phyloP scores from a whole-genome alignment of 805 yeast species.

The Metschnikowia cubensis region DNA sequence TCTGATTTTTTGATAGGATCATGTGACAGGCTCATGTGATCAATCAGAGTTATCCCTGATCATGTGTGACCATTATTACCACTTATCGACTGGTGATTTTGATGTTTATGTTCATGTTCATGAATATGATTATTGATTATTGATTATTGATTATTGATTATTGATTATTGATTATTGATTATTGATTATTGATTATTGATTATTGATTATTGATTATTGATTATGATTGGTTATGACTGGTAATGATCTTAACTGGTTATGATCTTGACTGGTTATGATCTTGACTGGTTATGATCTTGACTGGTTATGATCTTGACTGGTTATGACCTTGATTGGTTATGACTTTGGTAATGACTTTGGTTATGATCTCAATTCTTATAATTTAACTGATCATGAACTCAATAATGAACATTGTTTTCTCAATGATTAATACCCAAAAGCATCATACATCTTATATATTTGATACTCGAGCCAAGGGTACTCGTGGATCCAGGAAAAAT shows the following conservation, averaged over 20 bases:
- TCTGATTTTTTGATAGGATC: background rate
- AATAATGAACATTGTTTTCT: background rate
- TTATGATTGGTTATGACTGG: background rate
- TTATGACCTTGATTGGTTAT: background rate
- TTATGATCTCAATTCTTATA: too few species aligned
- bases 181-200: background rate
- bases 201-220: background rate
- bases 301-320: background rate
- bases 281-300: background rate
- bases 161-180: constrained; percentile 1
- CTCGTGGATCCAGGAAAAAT: constrained; percentile 12
- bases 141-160: background rate
- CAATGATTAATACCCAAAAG: constrained; percentile 7
- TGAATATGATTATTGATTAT: background rate
- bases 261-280: background rate
- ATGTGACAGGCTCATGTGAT: too few species aligned
- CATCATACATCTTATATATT: constrained; percentile 10
- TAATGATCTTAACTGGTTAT: background rate
- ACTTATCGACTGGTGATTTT: too few species aligned
- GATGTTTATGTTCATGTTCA: too few species aligned
- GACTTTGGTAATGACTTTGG: background rate
- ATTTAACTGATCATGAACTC: background rate
- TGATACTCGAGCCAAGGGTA: constrained; percentile 17
- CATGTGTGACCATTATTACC: background rate
- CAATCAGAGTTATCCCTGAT: background rate